Conservation (phyloP, 2,329 filamentous ascomycete species). For the Calonectria pseudoturangicola region DNA sequence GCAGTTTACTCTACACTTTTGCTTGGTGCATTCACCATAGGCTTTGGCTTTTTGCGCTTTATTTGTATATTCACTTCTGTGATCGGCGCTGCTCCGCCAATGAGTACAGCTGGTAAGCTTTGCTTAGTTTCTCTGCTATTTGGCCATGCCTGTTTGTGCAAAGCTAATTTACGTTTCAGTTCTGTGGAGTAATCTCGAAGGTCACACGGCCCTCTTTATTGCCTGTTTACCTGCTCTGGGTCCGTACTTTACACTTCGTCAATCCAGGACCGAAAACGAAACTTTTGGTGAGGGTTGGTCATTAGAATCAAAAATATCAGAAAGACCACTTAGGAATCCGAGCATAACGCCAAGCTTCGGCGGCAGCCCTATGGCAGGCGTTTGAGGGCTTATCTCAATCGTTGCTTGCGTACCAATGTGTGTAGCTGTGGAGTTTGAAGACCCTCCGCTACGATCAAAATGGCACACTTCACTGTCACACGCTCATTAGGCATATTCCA, state of each 20-base stretch:
- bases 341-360: neutral
- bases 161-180: neutral
- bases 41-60: neutral
- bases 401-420: too few species aligned
- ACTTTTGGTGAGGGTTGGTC: neutral
- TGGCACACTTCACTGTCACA: too few species aligned
- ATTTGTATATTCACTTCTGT: neutral
- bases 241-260: neutral
- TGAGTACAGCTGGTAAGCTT: neutral
- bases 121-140: neutral
- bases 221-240: neutral
- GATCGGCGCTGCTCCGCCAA: neutral
- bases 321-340: neutral
- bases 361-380: too few species aligned
- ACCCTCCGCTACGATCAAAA: too few species aligned
- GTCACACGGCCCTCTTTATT: neutral
- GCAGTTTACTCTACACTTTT: neutral
- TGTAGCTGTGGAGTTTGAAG: too few species aligned
- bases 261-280: neutral
- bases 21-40: neutral
- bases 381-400: neutral
- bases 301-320: neutral
- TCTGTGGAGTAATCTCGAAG: neutral
- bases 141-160: neutral
- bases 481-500: too few species aligned